These are phyloP conservation scores for Calocera viscosa DNA, from an alignment of 768 basidiomycete genomes.

Conservation along the genomic window DNA sequence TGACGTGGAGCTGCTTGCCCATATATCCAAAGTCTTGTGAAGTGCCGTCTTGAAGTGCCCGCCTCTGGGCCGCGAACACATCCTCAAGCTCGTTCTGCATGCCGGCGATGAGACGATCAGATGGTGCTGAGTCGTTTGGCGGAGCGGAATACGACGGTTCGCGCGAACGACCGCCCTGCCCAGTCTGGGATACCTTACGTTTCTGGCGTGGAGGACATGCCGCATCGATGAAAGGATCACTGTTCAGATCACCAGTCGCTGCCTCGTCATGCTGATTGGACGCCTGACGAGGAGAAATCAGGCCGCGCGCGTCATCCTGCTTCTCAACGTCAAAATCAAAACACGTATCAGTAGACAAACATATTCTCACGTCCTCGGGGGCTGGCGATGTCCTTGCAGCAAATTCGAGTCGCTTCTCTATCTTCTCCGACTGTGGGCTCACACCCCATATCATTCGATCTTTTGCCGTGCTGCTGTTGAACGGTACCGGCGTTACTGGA, in stretches of 20 bases:
- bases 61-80: not conserved
- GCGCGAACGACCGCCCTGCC: conserved; percentile 1
- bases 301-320: not conserved
- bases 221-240: not conserved
- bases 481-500: not conserved
- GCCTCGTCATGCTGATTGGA: not conserved
- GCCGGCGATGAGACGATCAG: not conserved
- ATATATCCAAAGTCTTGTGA: not conserved
- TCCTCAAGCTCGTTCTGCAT: not conserved
- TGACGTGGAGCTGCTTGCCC: not conserved
- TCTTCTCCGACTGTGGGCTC: not conserved
- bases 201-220: not conserved
- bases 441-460: not conserved
- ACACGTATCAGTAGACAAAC: not conserved
- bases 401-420: not conserved
- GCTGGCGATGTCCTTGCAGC: not conserved
- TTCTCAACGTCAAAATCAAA: not conserved
- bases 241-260: not conserved
- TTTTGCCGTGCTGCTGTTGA: not conserved
- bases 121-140: not conserved
- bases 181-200: not conserved
- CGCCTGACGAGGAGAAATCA: not conserved
- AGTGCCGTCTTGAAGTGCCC: not conserved
- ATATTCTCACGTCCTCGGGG: not conserved
- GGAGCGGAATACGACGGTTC: not conserved